Percentiles rank a stretch among this genome's conserved stretches.
These are phyloP conservation scores for Acacia acuminata DNA, from an alignment of 306 rosid species.

Conservation along the genomic window DNA sequence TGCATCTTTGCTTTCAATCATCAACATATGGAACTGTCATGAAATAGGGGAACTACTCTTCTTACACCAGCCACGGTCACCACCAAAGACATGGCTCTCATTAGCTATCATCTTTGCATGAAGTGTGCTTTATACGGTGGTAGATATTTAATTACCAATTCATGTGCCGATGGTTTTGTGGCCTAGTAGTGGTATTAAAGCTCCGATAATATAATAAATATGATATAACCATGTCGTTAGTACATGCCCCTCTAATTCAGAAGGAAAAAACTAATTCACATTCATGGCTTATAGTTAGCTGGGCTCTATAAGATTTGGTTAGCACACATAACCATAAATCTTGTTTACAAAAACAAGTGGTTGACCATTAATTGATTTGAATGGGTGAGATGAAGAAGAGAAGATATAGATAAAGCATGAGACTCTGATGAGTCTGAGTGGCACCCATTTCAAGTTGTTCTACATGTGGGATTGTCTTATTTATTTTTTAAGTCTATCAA, in stretches of 20 bases:
- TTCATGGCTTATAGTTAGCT: conserved; percentile 25
- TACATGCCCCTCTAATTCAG: too few species aligned
- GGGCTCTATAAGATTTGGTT: conserved; percentile 72
- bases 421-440: conserved; percentile 62
- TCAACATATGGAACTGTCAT: conserved; percentile 87
- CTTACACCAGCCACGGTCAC: conserved; percentile 78
- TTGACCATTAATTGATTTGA: conserved; percentile 71
- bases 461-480: conserved; percentile 70
- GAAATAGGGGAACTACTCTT: conserved; percentile 82
- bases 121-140: conserved; percentile 65
- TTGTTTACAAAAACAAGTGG: conserved; percentile 87
- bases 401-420: conserved; percentile 57
- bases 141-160: conserved; percentile 45
- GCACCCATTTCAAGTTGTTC: conserved; percentile 59
- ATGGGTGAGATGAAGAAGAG: conserved; percentile 71
- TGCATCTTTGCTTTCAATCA: conserved; percentile 81
- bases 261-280: too few species aligned
- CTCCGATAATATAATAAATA: too few species aligned
- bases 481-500: conserved; percentile 67
- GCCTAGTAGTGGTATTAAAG: too few species aligned
- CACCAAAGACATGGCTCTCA: conserved; percentile 64
- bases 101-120: conserved; percentile 71
- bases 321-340: conserved; percentile 67
- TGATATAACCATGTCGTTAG: too few species aligned
- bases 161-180: too few species aligned